Evolutionary conservation across 257 asterid species (phyloP).

Genomic region (Lycium barbarum): DNA sequence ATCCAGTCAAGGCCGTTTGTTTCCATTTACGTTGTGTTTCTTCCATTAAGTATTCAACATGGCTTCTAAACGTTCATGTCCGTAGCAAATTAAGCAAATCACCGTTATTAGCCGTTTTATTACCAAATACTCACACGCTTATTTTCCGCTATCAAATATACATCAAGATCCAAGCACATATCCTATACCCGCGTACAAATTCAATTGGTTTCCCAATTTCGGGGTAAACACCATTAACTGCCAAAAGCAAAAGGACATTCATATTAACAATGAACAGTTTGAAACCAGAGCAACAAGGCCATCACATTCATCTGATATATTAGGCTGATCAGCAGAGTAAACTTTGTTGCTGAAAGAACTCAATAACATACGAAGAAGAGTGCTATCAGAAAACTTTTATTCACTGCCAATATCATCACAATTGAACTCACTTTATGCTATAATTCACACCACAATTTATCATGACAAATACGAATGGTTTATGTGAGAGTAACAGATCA

Average conservation of each 20-base stretch:
- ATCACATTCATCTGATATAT: neutral
- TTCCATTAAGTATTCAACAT: no score
- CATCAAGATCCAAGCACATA: no score
- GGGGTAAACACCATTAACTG: no score
- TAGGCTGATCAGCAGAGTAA: neutral
- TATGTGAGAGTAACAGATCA: slow-evolving; percentile 24
- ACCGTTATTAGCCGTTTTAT: no score
- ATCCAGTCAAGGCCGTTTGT: no score
- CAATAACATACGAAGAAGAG: neutral
- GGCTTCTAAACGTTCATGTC: no score
- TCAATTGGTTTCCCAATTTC: no score
- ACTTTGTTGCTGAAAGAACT: neutral
- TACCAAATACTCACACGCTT: no score
- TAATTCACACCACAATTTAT: slow-evolving; percentile 24
- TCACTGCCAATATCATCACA: slow-evolving; percentile 29
- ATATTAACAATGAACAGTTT: neutral
- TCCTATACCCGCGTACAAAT: no score
- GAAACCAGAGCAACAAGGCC: neutral
- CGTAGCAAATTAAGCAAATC: no score
- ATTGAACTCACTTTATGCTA: slow-evolving; percentile 4
- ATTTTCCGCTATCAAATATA: no score
- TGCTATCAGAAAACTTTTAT: slow-evolving; percentile 7
- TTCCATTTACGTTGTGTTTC: no score
- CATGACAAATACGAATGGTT: neutral
- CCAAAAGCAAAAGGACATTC: neutral